A percentile compares a stretch with the other conserved stretches of the same genome.
Conservation (phyloP, 306 rosid genomes). For the Castanea mollissima region DNA sequence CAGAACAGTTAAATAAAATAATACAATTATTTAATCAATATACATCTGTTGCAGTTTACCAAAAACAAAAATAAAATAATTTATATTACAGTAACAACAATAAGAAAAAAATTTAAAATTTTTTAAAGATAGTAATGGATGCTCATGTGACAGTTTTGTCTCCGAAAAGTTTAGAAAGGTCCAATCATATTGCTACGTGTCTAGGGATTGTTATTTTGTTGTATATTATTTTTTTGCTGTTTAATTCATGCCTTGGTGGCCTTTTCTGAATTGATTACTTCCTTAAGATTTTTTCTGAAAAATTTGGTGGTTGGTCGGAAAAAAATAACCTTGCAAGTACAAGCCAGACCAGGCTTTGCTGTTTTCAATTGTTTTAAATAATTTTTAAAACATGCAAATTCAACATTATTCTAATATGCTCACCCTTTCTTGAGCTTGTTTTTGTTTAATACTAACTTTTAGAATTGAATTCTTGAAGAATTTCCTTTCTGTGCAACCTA, state of each 20-base stretch:
- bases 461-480: background rate
- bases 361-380: background rate
- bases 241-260: conserved; percentile 36
- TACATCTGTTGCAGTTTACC: background rate
- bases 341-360: conserved; percentile 19
- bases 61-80: background rate
- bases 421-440: too few species aligned
- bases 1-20: conserved; percentile 40
- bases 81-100: conserved; percentile 15
- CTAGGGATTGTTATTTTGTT: conserved; percentile 40
- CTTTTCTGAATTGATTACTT: conserved; percentile 14
- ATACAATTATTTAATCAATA: conserved; percentile 23
- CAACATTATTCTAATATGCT: too few species aligned
- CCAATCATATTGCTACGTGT: conserved; percentile 66
- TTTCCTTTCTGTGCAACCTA: background rate
- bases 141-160: conserved; percentile 69
- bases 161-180: conserved; percentile 32
- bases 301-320: conserved; percentile 25
- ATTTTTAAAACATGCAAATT: background rate
- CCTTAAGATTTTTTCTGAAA: background rate
- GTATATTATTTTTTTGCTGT: conserved; percentile 37
- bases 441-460: too few species aligned
- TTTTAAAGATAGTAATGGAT: conserved; percentile 22
- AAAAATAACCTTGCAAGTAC: conserved; percentile 30
- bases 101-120: background rate